Percentiles rank a stretch among this genome's conserved stretches.
Conservation (phyloP, 163 green algal genomes). For the Coccomyxa subellipsoidea region DNA sequence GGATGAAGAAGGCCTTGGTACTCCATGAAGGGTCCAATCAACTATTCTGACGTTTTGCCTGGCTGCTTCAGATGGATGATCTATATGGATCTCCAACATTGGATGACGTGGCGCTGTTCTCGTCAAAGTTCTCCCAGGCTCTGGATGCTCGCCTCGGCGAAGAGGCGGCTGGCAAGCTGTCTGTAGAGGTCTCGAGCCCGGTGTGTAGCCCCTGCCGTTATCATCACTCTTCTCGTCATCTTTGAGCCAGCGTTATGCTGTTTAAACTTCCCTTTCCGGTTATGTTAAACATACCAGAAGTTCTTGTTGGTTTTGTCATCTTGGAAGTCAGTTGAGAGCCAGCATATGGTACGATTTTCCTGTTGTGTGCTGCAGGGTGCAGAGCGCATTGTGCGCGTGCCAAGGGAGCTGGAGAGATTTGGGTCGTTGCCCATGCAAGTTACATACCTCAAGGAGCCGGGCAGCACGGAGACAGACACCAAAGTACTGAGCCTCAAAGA, state of each 20-base stretch:
- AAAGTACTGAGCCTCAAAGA: neutral
- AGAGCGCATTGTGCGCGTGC: neutral
- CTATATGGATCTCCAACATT: conserved; percentile 52
- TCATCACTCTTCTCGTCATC: neutral
- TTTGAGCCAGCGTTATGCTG: neutral
- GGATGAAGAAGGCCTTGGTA: neutral
- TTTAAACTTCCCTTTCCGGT: neutral
- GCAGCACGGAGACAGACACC: neutral
- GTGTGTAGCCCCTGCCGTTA: conserved; percentile 10
- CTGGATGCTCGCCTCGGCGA: conserved; percentile 37
- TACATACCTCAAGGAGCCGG: neutral
- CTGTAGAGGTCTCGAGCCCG: conserved; percentile 53
- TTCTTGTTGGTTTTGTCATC: too few relatives aligned
- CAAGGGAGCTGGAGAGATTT: neutral
- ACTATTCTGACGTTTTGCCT: neutral
- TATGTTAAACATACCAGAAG: neutral
- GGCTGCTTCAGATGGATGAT: conserved; percentile 25
- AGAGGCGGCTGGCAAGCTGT: conserved; percentile 37
- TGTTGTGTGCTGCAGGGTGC: neutral
- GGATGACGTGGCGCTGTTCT: conserved; percentile 50
- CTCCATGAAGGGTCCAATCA: neutral
- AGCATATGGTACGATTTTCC: neutral
- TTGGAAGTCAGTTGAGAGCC: too few relatives aligned
- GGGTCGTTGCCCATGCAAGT: neutral
- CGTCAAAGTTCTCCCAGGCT: conserved; percentile 22